Evolutionary conservation across 1,139 yeast genomes (phyloP), one percentile per base, ranked within the genome.

Genomic region (Yamadazyma dendronema): DNA sequence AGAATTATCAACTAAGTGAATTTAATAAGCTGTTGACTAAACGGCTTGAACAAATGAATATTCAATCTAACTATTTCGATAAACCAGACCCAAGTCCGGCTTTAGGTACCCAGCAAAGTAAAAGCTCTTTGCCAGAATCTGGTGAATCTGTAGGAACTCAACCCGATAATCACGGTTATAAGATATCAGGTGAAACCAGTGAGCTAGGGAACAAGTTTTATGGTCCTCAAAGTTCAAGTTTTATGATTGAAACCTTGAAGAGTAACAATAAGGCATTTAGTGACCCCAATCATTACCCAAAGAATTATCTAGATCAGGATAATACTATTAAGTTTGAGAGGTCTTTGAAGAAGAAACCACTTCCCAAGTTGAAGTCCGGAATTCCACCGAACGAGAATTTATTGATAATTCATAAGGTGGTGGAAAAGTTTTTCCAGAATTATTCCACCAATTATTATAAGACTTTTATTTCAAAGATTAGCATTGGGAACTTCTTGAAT

Each of bases 201-300:
- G 62, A 59, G 36, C 39, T 48, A 17, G 72, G 72, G 14, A 63
- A 62, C 19, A 71, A 69, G 41, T 74, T 67, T 44, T 74, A 72
- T 47, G 79, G 79, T 0, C 79, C 79, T 1, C 74, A 67, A 42
- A 67, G 74, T n/a, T 62, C 74, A 2, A 54, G 57, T 27, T 72
- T 57, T 46, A 73, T 73, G 77, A 67, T 73, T 28, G 67, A 67
- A 34, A 48, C 57, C 29, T 53, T 53, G 48, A 59, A 49, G 35
- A 48, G 38, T 47, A 38, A 55, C 13, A 40, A 37, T 14, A 36
- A 55, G n/a, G 34, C 36, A 10, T 30, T 48, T 39, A 35, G 49
- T 46, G 41, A 56, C 30, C 12, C 32, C 3, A 33, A 35, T 12
- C 32, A 35, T n/a, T 39, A 35, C 27, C 42, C 50, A 1, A 35